Evolutionary conservation across 805 yeast species (phyloP), one percentile per base, ranked within the genome.

Genomic region (Cyberlindnera petersonii): DNA sequence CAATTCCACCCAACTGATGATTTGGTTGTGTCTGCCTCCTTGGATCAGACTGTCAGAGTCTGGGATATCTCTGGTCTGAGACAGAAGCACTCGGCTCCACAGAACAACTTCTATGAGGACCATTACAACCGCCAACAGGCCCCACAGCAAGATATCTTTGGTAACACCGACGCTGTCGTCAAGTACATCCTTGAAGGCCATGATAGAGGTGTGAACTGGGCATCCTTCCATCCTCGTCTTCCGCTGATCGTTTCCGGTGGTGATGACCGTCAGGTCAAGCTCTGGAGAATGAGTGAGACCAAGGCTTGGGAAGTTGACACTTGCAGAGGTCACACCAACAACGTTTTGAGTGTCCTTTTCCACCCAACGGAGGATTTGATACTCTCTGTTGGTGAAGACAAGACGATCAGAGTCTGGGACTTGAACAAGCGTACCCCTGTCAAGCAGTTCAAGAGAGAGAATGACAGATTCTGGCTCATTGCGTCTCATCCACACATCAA

Each of bases 261-360:
- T 62, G 99, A 93, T 61, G 99, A 93, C 60, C 77, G 98, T 50
- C 81, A 91, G 49, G 86, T 93, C 41, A 91, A 91, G 64, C 71
- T 94, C 49, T 93, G 98, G 98, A 77, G 98, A 66, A 87, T 88
- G 96, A 81, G 88, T 56, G 96, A 93, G 50, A 80, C 95, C 26
- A 87, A 89, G 65, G 98, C 98, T 18, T 93, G 98, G 98, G 98
- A 94, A 64, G 95, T 94, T 43, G 99, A 93, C 61, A 86, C 97
- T 20, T 91, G 97, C 64, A 79, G 98, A 58, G 98, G 98, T 40
- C 99, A 93, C 64, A 86, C 96, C 21, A 89, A 89, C 58, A 88
- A 86, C 60, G 96, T 93, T 37, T 79, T 88, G 36, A 72, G 93
- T 62, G 88, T 86, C 26, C 68, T 85, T 37, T 94, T 94, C 76